Conservation (phyloP, 257 asterid species). For the Thymus quinquecostatus region DNA sequence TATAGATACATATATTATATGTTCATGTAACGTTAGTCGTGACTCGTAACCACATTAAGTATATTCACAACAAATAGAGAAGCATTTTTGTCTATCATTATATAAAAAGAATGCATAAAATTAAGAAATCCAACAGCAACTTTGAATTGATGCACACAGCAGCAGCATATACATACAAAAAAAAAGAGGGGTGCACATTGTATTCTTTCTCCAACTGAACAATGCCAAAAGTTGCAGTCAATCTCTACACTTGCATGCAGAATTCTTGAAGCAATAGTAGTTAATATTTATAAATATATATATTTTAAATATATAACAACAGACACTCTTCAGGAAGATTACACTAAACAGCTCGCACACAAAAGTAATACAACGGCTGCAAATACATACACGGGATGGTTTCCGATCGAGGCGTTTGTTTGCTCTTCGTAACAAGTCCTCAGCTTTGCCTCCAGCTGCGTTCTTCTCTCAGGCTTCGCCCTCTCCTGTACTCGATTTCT, state of each 20-base stretch:
- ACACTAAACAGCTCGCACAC: constrained; percentile 14
- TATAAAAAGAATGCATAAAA: neutral
- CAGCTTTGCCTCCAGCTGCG: constrained; percentile 42
- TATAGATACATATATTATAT: no score
- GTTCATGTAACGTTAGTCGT: no score
- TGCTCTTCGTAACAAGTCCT: constrained; percentile 14
- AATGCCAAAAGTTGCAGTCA: constrained; percentile 15
- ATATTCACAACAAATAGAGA: no score
- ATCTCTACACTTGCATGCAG: constrained; percentile 22
- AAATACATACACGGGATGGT: constrained; percentile 25
- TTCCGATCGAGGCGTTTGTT: neutral
- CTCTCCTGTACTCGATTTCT: constrained; percentile 92
- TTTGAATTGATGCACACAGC: constrained; percentile 11
- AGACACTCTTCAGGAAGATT: constrained; percentile 11
- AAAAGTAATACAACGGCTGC: constrained; percentile 21
- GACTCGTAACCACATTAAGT: no score
- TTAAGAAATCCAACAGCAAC: constrained; percentile 1
- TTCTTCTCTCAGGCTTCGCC: constrained; percentile 79
- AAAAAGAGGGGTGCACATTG: constrained; percentile 25
- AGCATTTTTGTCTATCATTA: no score
- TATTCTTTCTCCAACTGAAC: constrained; percentile 27
- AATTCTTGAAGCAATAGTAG: constrained; percentile 21
- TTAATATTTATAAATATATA: constrained; percentile 2
- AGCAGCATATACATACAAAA: constrained; percentile 33
- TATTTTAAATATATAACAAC: constrained; percentile 17